Evolutionary conservation across 2,329 filamentous ascomycete species (phyloP), one percentile per base, ranked within the genome.

Genomic region (Coleophoma cylindrospora): DNA sequence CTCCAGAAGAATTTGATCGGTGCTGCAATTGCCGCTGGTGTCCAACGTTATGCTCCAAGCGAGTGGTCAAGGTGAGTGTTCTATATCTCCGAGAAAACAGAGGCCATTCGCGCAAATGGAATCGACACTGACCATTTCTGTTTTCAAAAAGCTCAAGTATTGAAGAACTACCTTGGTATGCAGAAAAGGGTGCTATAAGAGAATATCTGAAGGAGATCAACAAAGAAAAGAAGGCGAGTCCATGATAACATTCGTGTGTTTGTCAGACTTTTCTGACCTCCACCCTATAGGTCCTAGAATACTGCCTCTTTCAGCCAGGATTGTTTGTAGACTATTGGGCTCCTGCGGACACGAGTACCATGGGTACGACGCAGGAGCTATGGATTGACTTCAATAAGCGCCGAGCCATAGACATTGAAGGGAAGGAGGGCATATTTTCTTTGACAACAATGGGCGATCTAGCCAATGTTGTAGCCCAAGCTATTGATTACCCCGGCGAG

Each of bases 141-240:
- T 27, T 36, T 21, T 36, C 34, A 10, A 12, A 47, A 40, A 71
- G 67, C 32, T 57, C 62, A 1, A 58, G 56, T 4, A 50, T 66
- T 13, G 60, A 66, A 2, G 51, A 71, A 12, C 68, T 79, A 48
- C 62, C 71, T 0, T 76, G 72, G 66, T 81, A 74, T 80, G 57
- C 61, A 0, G 71, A 70, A 49, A 84, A 84, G 55, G 66, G 67
- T 33, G 61, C 63, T 4, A 70, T 74, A 6, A 70, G 72, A 1
- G 56, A 68, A 32, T 80, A 82, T 57, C 67, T 83, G 0, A 54
- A 65, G 19, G 61, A 75, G 17, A 51, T 82, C 6, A 81, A 81
- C 59, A 68, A 68, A 45, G 45, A 51, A 40, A 48, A 48, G 45
- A 51, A 51, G 45, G 49, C 40, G 33, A 36, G 40, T 32, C 10